Percentiles rank a stretch among this genome's conserved stretches.
phyloP scores from a whole-genome alignment of 2,329 filamentous ascomycete genomes.

The Bretziella fagacearum region DNA sequence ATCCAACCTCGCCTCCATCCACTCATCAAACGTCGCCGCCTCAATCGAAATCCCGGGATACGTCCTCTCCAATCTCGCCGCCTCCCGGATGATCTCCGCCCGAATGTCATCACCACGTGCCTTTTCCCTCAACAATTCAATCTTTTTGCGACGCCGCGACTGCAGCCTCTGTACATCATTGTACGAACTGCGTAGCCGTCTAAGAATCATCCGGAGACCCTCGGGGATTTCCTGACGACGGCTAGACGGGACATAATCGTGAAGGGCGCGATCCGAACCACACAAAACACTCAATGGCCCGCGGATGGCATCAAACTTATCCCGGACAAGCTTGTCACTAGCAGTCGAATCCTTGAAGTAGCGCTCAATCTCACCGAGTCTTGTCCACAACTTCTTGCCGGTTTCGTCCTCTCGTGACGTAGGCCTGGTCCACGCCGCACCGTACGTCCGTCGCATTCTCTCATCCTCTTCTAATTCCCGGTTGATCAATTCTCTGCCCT shows the following conservation, averaged over 20 bases:
- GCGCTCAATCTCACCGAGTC: constrained; percentile 63
- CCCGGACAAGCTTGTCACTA: constrained; percentile 46
- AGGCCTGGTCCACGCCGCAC: constrained; percentile 63
- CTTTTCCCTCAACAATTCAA: constrained; percentile 63
- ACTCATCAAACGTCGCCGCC: constrained; percentile 76
- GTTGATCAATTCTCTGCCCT: constrained; percentile 61
- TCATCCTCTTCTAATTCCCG: constrained; percentile 76
- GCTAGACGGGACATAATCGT: constrained; percentile 80
- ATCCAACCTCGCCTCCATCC: constrained; percentile 70
- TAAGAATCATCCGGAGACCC: constrained; percentile 62
- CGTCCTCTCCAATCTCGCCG: constrained; percentile 67
- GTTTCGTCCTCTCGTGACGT: constrained; percentile 51
- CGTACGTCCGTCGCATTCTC: constrained; percentile 56
- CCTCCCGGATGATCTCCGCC: constrained; percentile 64
- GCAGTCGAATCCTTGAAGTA: constrained; percentile 55
- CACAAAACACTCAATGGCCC: constrained; percentile 58
- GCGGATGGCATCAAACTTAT: constrained; percentile 64
- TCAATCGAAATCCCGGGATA: constrained; percentile 73
- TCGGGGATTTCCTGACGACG: constrained; percentile 63
- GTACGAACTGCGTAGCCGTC: constrained; percentile 57
- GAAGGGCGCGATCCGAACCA: constrained; percentile 62
- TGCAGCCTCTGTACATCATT: constrained; percentile 78
- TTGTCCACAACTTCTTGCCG: constrained; percentile 52
- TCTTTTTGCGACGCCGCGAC: constrained; percentile 59
- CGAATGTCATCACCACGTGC: constrained; percentile 79